Evolutionary conservation across 2,329 filamentous ascomycete species (phyloP), one percentile per base, ranked within the genome.

Genomic region (Ilyonectria sp.): DNA sequence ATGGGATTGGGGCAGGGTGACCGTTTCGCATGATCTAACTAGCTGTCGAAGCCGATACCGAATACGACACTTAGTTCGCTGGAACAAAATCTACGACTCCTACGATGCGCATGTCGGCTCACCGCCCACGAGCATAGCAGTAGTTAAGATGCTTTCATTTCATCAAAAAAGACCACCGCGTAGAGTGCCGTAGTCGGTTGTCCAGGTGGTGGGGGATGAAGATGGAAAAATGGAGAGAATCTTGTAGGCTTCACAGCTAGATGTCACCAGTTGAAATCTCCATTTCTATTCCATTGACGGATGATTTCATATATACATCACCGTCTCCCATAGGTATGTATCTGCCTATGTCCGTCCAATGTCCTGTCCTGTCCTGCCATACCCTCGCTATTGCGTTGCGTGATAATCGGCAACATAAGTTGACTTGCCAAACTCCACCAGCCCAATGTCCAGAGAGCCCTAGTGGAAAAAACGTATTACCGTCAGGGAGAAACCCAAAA

Each of bases 381-480:
- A 19, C 50, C 50, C 6, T 53, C 31, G 29, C 50, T 53, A 49
- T 35, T 56, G 60, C 54, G 43, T 50, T 55, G 59, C 53, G 59
- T 63, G 54, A 59, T 60, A 47, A 50, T 68, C 63, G 54, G 60
- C 63, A 67, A 69, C 53, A 65, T 44, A 50, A 60, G 35, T 21
- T 37, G 35, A 47, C 19, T 57, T 33, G 59, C 69, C 67, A 63
- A 75, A 75, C 74, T 71, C 71, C 74, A 29, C 58, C 56, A 65
- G 59, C 64, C 61, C 55, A 61, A 65, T 57, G 64, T 47, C 44
- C 19, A 46, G 26, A 50, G 50, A 61, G 26, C 50, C 35, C 46
- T 44, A 4, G 47, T 31, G 43, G 31, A 17, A 46, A 37, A 43
- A 40, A 46, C 40, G 29, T 40, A 56, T 65, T 65, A 65, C 49